These are phyloP conservation scores for Pythium insidiosum DNA, from an alignment of 352 stramenopile genomes.

Conservation along the genomic window DNA sequence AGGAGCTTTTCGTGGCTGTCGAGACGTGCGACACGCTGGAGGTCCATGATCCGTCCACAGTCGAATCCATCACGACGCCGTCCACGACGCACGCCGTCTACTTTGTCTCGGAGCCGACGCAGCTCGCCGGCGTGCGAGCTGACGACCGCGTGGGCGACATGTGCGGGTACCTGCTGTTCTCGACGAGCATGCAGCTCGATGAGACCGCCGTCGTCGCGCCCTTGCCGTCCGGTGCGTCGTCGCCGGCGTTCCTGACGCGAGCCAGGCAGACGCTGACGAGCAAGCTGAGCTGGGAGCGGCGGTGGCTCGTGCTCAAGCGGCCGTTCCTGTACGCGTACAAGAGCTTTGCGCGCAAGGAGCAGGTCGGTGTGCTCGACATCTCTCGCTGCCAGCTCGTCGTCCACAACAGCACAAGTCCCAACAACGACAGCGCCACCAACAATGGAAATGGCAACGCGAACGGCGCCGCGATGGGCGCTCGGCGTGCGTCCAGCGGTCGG, in stretches of 20 bases:
- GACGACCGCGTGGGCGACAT: slow-evolving; percentile 34
- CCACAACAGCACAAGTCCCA: too few relatives aligned
- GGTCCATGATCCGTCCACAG: neutral
- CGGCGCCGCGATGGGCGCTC: too few relatives aligned
- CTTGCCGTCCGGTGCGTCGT: neutral
- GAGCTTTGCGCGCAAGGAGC: slow-evolving; percentile 53
- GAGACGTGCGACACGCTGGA: slow-evolving; percentile 1
- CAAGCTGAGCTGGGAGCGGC: slow-evolving; percentile 39
- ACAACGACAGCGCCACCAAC: too few relatives aligned
- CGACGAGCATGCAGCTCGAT: slow-evolving; percentile 33
- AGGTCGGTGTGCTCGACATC: slow-evolving; percentile 67
- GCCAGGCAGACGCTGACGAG: slow-evolving; percentile 14
- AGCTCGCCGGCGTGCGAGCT: slow-evolving; percentile 14
- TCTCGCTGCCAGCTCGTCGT: slow-evolving; percentile 54
- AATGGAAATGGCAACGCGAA: too few relatives aligned
- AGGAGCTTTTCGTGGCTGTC: slow-evolving; percentile 31
- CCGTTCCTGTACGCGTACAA: slow-evolving; percentile 76
- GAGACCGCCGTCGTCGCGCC: slow-evolving; percentile 26
- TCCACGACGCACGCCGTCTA: slow-evolving; percentile 13
- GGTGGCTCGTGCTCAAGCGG: slow-evolving; percentile 76
- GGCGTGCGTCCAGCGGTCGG: neutral
- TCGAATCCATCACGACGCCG: neutral
- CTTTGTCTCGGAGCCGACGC: slow-evolving; percentile 52
- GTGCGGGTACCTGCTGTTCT: slow-evolving; percentile 72
- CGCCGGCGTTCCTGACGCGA: slow-evolving; percentile 3